phyloP scores from a whole-genome alignment of 108 stramenopile genomes.

The Cylindrotheca closterium region DNA sequence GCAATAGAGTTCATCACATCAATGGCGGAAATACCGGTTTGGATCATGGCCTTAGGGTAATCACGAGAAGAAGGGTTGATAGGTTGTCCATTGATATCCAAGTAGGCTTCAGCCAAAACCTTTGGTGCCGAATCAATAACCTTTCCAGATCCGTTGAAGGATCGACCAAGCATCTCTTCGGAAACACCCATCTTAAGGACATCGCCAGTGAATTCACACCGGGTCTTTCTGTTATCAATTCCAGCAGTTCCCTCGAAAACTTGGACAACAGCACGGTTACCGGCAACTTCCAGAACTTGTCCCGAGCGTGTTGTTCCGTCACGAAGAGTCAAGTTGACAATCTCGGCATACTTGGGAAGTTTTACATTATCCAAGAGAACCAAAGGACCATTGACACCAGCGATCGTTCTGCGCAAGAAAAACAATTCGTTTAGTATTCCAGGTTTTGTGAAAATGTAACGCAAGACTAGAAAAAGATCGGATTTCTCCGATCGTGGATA shows the following conservation, averaged over 20 bases:
- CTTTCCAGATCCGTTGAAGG: conserved; percentile 99
- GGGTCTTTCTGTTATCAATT: conserved; percentile 98
- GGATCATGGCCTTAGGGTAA: conserved; percentile 99
- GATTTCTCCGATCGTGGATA: too few species aligned
- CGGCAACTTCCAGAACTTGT: conserved; percentile 97
- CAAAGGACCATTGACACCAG: conserved; percentile 98
- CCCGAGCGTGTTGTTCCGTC: conserved; percentile 95
- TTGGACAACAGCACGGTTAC: conserved; percentile 97
- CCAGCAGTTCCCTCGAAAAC: conserved; percentile 99
- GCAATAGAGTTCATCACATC: conserved; percentile 99
- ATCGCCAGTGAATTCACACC: conserved; percentile 97
- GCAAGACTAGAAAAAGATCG: too few species aligned
- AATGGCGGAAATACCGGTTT: conserved; percentile 99
- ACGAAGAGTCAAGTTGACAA: conserved; percentile 95
- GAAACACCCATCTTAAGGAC: conserved; percentile 98
- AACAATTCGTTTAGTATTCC: too few species aligned
- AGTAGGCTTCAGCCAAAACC: conserved; percentile 98
- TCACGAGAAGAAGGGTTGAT: conserved; percentile 99
- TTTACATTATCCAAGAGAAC: conserved; percentile 99
- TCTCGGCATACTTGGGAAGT: conserved; percentile 98
- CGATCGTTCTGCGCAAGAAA: conserved; percentile 83
- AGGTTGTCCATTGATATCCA: conserved; percentile 99
- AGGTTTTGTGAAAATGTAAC: too few species aligned
- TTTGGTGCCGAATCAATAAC: conserved; percentile 97
- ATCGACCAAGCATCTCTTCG: conserved; percentile 98